Base-by-base conservation (phyloP, 495 filamentous ascomycete genomes). In the Penicillium angulare region DNA sequence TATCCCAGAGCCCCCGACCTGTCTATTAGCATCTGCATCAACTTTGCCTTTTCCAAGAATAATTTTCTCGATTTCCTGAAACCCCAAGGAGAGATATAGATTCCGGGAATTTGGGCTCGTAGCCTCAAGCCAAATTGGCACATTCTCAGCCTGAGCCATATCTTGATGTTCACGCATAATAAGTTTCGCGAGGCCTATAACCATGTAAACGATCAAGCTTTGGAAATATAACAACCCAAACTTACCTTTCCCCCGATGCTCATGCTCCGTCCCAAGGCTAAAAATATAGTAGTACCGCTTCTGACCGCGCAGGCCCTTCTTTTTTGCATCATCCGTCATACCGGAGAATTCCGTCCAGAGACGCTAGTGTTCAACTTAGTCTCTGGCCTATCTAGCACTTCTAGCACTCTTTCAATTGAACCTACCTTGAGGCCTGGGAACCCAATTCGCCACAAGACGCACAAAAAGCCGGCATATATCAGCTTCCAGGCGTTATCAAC, bases 101-200 rank as follows among this genome's bases (percentile, higher is more conserved):
- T 47, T 40, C 2, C 59, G 58, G 0, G 64, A 64, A 20, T 44
- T 31, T 8, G 52, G 26, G 6, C 52, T 59, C 5, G 64, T 64
- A 13, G 64, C 64, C 38, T 67, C 64, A 3, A 67, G 61, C 61
- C 61, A 67, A 10, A 67, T 67, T 0, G 64, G 64, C 2, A 64
- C 36, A n/a, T 63, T 56, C 8, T 61, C 56, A 0, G 46, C 17
- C 21, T 50, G 48, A 2, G 61, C 64, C 7, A 24, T 52, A 3
- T 45, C 32, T 32, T 64, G 61, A 26, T 64, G 47, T 4, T 64
- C 24, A 0, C 22, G 47, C 24, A 67, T 54, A 13, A 67, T 64
- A 1, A 54, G 51, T 46, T 56, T 64, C 0, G 61, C 64, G 18
- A 67, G 59, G 3, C 64, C 64, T 67, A 13, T 10, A 53, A 20